Base-by-base conservation (phyloP, 1,284 basidiomycete genomes). In the Apiotrichum montevideense region DNA sequence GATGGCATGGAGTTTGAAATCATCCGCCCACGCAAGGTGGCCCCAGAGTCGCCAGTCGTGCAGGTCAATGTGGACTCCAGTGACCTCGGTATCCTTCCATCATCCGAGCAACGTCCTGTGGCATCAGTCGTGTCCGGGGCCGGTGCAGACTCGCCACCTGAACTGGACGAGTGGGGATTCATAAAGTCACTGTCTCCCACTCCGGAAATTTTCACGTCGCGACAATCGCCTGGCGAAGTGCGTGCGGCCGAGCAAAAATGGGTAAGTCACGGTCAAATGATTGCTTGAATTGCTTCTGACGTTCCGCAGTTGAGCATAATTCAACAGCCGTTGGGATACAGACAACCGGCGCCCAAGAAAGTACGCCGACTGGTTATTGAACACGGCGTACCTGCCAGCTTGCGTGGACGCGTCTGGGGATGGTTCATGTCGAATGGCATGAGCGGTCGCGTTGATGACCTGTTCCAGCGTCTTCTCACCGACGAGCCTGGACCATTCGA, bases 381-480 rank as follows among this genome's bases (percentile, higher is more conserved):
- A 40, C 85, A 66, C 6, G 79, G 87, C 21, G 87, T 97, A 0
- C 93, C 94, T 0, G 83, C 86, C 1, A 88, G 85, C 6, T 85
- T 95, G 14, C 80, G 91, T 29, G 92, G 90, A 57, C 82, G 85
- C 39, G 88, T 93, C 2, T 94, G 90, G 90, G 84, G 84, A 0
- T 75, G 73, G 47, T 86, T 87, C 71, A 74, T 94, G 46, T 85
- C 85, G 2, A 86, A 89, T 63, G 85, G 84, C 59, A 86, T 86
- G 66, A 83, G 82, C 2, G 84, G 85, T 43, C 79, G 81, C 41
- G 82, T 87, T 43, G 81, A 83, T 0, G 87, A 85, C 0, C 80
- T 93, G 15, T 93, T 90, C 76, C 69, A 78, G 9, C 83, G 86
- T 60, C 70, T 92, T 6, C 79, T 81, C 5, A 79, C 81, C 58